Evolutionary conservation across 441 rosid genomes (phyloP).

Genomic region (Erysimum cheiri): DNA sequence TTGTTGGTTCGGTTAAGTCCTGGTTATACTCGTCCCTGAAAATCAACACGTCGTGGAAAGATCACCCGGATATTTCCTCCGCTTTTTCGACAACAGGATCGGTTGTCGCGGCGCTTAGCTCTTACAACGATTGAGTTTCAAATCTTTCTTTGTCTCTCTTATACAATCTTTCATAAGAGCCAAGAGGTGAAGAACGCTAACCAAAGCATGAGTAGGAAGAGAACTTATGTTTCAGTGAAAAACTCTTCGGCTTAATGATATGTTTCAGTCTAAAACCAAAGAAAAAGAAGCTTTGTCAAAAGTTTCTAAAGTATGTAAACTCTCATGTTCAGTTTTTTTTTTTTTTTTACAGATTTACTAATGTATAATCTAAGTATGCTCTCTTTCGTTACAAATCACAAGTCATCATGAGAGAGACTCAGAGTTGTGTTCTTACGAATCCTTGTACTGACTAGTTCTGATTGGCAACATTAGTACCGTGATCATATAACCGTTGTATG

Average conservation of each 20-base stretch:
- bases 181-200: conserved; percentile 47
- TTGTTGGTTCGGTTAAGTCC: conserved; percentile 65
- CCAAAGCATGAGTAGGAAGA: conserved; percentile 30
- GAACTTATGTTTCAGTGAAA: conserved; percentile 18
- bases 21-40: conserved; percentile 86
- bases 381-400: conserved; percentile 10
- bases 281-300: conserved; percentile 4
- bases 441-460: not conserved
- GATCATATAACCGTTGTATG: conserved; percentile 29
- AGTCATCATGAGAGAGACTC: not conserved
- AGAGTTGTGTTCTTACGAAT: conserved; percentile 9
- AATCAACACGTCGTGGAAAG: conserved; percentile 84
- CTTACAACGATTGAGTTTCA: conserved; percentile 60
- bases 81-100: conserved; percentile 84
- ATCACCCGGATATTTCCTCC: conserved; percentile 76
- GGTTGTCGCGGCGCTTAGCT: conserved; percentile 83
- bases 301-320: not conserved
- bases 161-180: conserved; percentile 11
- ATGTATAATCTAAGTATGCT: conserved; percentile 13
- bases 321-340: conserved; percentile 8
- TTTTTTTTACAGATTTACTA: conserved; percentile 19
- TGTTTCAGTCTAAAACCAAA: conserved; percentile 11
- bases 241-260: conserved; percentile 1
- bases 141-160: not conserved
- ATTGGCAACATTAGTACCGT: not conserved